phyloP scores from a whole-genome alignment of 2,329 filamentous ascomycete genomes.

The Capronia coronata region DNA sequence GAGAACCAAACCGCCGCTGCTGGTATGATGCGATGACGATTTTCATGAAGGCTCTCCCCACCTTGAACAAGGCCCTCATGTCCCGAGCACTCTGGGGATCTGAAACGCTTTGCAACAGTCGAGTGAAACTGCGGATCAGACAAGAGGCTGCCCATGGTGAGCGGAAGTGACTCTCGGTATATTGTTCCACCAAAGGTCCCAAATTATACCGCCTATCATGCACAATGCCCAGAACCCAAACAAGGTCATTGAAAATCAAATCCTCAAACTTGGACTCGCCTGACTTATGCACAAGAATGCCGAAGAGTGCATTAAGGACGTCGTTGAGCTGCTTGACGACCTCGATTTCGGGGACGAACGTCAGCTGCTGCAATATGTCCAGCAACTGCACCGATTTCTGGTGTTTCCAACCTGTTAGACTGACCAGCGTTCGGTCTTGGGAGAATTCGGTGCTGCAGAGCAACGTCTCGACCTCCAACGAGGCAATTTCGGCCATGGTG shows the following conservation, averaged over 20 bases:
- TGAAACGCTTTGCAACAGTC: slow-evolving; percentile 73
- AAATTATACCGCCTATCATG: slow-evolving; percentile 92
- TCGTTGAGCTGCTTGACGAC: slow-evolving; percentile 88
- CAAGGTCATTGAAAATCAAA: slow-evolving; percentile 80
- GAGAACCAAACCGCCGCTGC: slow-evolving; percentile 70
- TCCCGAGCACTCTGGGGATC: slow-evolving; percentile 78
- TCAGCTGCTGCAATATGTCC: slow-evolving; percentile 69
- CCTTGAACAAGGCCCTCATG: slow-evolving; percentile 86
- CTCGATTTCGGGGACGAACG: slow-evolving; percentile 95
- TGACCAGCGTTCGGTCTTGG: slow-evolving; percentile 79
- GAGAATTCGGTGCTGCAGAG: slow-evolving; percentile 93
- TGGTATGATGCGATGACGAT: slow-evolving; percentile 84
- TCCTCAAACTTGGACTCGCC: slow-evolving; percentile 90
- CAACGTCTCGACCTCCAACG: slow-evolving; percentile 72
- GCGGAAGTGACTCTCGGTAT: slow-evolving; percentile 81
- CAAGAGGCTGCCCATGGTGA: slow-evolving; percentile 89
- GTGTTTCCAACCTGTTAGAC: slow-evolving; percentile 80
- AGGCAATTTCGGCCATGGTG: slow-evolving; percentile 70
- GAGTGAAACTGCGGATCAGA: slow-evolving; percentile 76
- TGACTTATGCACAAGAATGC: slow-evolving; percentile 83
- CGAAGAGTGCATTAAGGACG: slow-evolving; percentile 85
- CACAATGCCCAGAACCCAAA: slow-evolving; percentile 85
- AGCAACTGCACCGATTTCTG: slow-evolving; percentile 64
- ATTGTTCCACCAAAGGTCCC: slow-evolving; percentile 81
- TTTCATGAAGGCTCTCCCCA: slow-evolving; percentile 84